Evolutionary conservation across 116 monocot species (phyloP), one percentile per base, ranked within the genome.

Genomic region (Dioscorea cayenensis): DNA sequence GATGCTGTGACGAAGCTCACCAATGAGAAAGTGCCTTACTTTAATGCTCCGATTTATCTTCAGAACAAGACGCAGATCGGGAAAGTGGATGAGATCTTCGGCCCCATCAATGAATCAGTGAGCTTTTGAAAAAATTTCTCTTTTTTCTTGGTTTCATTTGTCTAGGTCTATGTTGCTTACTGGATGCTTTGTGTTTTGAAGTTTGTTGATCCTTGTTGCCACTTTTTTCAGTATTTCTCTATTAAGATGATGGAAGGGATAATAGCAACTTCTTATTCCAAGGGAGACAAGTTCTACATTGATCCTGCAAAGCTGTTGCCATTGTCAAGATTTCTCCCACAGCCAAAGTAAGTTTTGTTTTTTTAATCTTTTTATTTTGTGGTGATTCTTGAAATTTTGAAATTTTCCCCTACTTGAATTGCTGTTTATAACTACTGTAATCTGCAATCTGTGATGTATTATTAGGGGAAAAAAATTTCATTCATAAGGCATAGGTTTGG

Each of bases 31-130:
- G 80, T 97, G 13, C 90, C 97, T 0, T 92, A 88, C 79, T 93
- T 97, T 68, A 97, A 97, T 51, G 93, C 93, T 1, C 93, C 93
- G 21, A 97, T 93, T 25, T 97, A 93, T 70, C 78, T 93, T 17
- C 86, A 90, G 75, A 90, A 97, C 79, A 89, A 86, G 83, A 97
- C 97, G 8, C 88, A 90, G 88, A 97, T 93, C 21, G 97, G 97
- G 23, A 93, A 93, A 65, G 93, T 97, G 11, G 97, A 97, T 66
- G 97, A 93, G 82, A 93, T 97, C 27, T 90, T 97, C 71, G 93
- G 97, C 19, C 93, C 90, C 58, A 97, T 97, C 70, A 97, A 97
- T 64, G 97, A 97, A 86, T 85, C 93, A 17, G 97, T 92, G 67
- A 87, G 91, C 50, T 9, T 22, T 65, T 14, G 10, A 35, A 6